Evolutionary conservation across 192 early-diverging fungal genomes (phyloP), one percentile per base, ranked within the genome.

Genomic region (Coemansia sp.): DNA sequence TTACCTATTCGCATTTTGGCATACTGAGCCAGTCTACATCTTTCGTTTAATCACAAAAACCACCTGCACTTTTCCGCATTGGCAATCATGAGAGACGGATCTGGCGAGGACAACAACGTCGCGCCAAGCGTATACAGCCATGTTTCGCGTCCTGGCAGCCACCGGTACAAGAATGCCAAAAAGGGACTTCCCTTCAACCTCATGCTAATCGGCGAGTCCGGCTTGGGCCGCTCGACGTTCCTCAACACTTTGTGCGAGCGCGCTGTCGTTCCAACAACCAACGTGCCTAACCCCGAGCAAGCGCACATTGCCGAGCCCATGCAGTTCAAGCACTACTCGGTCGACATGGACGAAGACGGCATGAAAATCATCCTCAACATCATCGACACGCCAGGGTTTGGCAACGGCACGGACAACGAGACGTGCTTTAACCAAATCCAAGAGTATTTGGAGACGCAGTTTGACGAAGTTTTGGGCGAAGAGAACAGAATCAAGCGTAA

Each of bases 311-410:
- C 90, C 61, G 90, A 92, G 72, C 93, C 94, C 16, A 93, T 97
- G 80, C 84, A 84, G 55, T 95, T 98, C 69, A 89, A 89, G 77
- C 91, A 94, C 62, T 84, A 91, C 57, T 90, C 91, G 16, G 94
- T 93, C 66, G 95, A 99, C 62, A 88, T 98, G 81, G 95, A 99
- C 68, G 96, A 98, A 84, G 94, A 99, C 83, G 96, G 96, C 55
- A 91, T 95, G 77, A 93, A 92, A 80, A 92, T 99, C 47, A 88
- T 94, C 45, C 88, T 99, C 54, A 98, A 95, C 19, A 90, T 99
- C 66, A 91, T 99, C 38, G 97, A 99, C 78, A 98, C 97, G 45
- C 96, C 97, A 35, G 97, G 97, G 14, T 99, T 98, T 78, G 97
- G 96, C 56, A 93, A 98, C 74, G 91, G 94, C 65, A 90, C 97